phyloP scores from a whole-genome alignment of 2,329 filamentous ascomycete genomes.

The Ceratocystis huliohia region DNA sequence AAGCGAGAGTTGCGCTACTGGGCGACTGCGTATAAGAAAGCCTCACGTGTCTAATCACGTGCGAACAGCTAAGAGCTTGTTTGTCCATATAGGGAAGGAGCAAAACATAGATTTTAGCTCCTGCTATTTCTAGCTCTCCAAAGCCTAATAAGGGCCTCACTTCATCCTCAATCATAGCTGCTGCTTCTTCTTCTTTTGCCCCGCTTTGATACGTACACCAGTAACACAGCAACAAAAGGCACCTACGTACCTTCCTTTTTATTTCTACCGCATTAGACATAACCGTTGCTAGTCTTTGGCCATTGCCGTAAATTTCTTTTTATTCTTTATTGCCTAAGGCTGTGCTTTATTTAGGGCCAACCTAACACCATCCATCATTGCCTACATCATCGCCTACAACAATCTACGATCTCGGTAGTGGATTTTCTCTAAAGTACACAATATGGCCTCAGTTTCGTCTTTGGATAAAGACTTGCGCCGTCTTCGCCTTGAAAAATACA shows the following conservation, averaged over 20 bases:
- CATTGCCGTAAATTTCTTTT: too few relatives aligned
- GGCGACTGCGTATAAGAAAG: too few relatives aligned
- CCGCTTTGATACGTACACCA: not conserved
- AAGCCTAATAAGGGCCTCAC: not conserved
- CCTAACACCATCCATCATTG: not conserved
- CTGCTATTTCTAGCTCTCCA: not conserved
- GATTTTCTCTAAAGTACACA: constrained; percentile 13
- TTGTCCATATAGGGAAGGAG: not conserved
- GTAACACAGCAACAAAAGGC: not conserved
- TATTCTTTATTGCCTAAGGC: too few relatives aligned
- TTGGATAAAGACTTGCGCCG: constrained; percentile 92
- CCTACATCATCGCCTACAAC: not conserved
- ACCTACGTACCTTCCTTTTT: too few relatives aligned
- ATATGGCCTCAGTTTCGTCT: constrained; percentile 86
- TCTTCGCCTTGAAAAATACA: constrained; percentile 85
- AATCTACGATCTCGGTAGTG: too few relatives aligned
- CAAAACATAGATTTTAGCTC: not conserved
- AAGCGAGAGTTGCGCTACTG: too few relatives aligned
- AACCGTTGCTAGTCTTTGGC: too few relatives aligned
- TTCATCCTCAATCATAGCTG: not conserved
- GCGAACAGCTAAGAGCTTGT: not conserved
- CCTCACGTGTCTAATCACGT: too few relatives aligned
- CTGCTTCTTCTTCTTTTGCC: constrained; percentile 8
- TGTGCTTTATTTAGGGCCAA: too few relatives aligned
- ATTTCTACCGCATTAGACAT: too few relatives aligned